Evolutionary conservation across 306 rosid species (phyloP).

Genomic region (Oemleria cerasiformis): DNA sequence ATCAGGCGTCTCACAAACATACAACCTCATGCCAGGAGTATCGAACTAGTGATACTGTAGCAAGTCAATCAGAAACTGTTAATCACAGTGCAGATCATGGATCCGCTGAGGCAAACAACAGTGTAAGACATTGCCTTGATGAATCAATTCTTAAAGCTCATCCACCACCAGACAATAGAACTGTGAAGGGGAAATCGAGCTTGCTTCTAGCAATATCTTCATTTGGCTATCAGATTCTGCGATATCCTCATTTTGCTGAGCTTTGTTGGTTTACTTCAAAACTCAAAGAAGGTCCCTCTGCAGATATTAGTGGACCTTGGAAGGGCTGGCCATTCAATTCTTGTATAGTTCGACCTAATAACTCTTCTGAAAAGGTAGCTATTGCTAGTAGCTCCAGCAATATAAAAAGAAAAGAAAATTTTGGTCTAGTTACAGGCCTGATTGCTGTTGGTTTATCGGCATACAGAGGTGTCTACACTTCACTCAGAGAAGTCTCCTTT

Average conservation of each 20-base stretch:
- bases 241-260: slow-evolving; percentile 91
- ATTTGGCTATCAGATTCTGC: slow-evolving; percentile 88
- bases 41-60: slow-evolving; percentile 28
- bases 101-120: slow-evolving; percentile 26
- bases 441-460: slow-evolving; percentile 90
- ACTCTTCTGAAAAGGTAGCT: slow-evolving; percentile 43
- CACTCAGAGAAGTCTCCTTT: slow-evolving; percentile 72
- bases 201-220: slow-evolving; percentile 70
- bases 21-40: slow-evolving; percentile 21
- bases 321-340: slow-evolving; percentile 99
- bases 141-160: slow-evolving; percentile 44
- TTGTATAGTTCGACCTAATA: slow-evolving; percentile 67
- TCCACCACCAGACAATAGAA: slow-evolving; percentile 47
- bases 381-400: slow-evolving; percentile 43
- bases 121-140: slow-evolving; percentile 33
- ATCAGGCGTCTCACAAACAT: slow-evolving; percentile 64
- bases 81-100: slow-evolving; percentile 32
- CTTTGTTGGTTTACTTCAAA: slow-evolving; percentile 98
- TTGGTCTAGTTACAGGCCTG: slow-evolving; percentile 74
- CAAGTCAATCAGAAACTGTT: slow-evolving; percentile 26
- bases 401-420: slow-evolving; percentile 55
- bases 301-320: slow-evolving; percentile 92
- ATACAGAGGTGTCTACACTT: slow-evolving; percentile 74
- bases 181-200: slow-evolving; percentile 65
- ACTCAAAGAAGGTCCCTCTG: slow-evolving; percentile 80